Conservation (phyloP, 1,139 yeast species). For the Saccharomycopsis hybrid region DNA sequence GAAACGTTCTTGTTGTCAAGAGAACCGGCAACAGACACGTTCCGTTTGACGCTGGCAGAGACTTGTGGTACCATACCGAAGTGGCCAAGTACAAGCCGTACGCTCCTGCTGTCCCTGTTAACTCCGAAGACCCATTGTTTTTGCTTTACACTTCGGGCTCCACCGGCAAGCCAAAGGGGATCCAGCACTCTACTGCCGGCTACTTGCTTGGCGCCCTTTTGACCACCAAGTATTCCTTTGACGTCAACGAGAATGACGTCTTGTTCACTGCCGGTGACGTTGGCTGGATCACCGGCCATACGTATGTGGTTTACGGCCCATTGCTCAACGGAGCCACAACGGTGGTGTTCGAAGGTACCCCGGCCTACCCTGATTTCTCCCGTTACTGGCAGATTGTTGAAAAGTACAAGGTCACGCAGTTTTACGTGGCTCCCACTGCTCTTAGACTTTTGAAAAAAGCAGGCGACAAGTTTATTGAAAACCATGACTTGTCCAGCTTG, state of each 20-base stretch:
- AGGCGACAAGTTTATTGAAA: constrained; percentile 77
- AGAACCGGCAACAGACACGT: constrained; percentile 72
- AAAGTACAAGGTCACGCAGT: constrained; percentile 90
- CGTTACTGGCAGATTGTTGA: constrained; percentile 96
- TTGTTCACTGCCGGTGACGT: constrained; percentile 98
- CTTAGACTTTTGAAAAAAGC: constrained; percentile 90
- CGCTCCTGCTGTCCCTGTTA: constrained; percentile 80
- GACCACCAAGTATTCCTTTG: constrained; percentile 91
- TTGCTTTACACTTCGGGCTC: constrained; percentile 94
- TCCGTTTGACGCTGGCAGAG: constrained; percentile 64
- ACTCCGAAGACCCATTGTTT: constrained; percentile 90
- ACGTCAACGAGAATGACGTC: constrained; percentile 80
- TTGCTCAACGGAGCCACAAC: constrained; percentile 84
- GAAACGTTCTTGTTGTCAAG: constrained; percentile 77
- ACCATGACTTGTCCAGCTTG: constrained; percentile 80
- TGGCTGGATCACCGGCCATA: constrained; percentile 99
- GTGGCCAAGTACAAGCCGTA: constrained; percentile 75
- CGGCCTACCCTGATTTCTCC: constrained; percentile 94
- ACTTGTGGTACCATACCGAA: constrained; percentile 91
- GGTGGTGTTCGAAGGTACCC: constrained; percentile 94
- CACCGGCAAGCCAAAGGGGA: constrained; percentile 98
- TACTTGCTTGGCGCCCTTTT: constrained; percentile 90
- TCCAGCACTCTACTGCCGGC: constrained; percentile 92
- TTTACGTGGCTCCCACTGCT: constrained; percentile 98
- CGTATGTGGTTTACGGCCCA: constrained; percentile 94